Base-by-base conservation (phyloP, 768 basidiomycete species). In the Pholiota microspora region DNA sequence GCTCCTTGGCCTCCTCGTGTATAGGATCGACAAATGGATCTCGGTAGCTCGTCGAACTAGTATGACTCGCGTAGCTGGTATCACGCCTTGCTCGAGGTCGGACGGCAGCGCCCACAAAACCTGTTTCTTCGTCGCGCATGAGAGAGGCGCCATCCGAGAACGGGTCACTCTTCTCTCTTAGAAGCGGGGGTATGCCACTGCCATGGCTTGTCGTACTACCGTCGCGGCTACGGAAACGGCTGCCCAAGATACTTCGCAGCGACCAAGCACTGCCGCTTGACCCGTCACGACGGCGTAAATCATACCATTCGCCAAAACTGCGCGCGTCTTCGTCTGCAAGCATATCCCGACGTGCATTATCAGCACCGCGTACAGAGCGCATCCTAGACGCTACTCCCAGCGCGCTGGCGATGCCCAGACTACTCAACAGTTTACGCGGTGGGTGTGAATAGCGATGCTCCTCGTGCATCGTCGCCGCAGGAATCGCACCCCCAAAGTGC, bases 291-390 rank as follows among this genome's bases (percentile, higher is more conserved):
- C 67, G 61, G 34, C 64, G 62, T 6, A 62, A 57, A 54, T 69
- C 67, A 40, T 73, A 74, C 70, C 73, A 74, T 18, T 70, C 69
- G 12, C 70, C 68, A 59, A 87, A 82, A 13, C 82, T 77, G 7
- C 76, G 73, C 2, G 77, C 74, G 61, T 91, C 89, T 67, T 91
- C 89, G 51, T 92, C 88, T 3, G 83, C 87, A 29, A 91, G 78
- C 80, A 92, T 90, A 64, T 92, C 88, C 27, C 79, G 76, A 27
- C 89, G 76, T 51, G 9, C 56, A 50, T 24, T 61, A 53, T 34
- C 56, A 64, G 48, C 64, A 63, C 45, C 23, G 21, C 56, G 58
- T 21, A 62, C 55, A 32, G 57, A 65, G 34, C 64, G 65, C 44
- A 68, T 62, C 35, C 62, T 67, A 1, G 64, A 53, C 21, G 59